phyloP scores from a whole-genome alignment of 306 rosid species.

The Betula pendula region DNA sequence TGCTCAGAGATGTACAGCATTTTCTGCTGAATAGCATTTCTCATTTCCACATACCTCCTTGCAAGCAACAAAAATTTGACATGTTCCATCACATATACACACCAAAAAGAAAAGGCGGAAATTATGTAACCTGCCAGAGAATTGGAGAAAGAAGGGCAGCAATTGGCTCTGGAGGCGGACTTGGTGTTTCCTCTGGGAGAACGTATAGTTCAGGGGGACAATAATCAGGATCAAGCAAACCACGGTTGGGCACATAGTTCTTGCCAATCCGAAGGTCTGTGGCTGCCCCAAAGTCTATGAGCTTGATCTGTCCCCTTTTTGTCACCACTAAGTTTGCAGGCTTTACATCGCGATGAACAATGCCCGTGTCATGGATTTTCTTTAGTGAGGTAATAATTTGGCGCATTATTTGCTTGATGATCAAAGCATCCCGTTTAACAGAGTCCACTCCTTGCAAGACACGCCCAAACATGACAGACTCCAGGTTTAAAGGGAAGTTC shows the following conservation, averaged over 20 bases:
- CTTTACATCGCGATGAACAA: constrained; percentile 93
- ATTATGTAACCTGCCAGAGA: constrained; percentile 80
- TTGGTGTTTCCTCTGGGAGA: constrained; percentile 91
- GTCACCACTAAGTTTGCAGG: constrained; percentile 94
- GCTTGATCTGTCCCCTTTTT: constrained; percentile 71
- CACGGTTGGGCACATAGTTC: constrained; percentile 69
- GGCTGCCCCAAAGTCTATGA: constrained; percentile 96
- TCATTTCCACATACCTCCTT: not conserved
- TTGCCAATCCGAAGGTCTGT: constrained; percentile 92
- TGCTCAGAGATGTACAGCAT: too few relatives aligned
- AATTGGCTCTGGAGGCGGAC: constrained; percentile 90
- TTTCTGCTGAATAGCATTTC: too few relatives aligned
- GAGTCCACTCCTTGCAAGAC: constrained; percentile 78
- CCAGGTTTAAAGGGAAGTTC: constrained; percentile 79
- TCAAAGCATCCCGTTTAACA: constrained; percentile 66
- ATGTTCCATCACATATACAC: not conserved
- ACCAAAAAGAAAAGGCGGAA: constrained; percentile 18
- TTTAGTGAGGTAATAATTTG: constrained; percentile 77
- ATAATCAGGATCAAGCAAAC: constrained; percentile 82
- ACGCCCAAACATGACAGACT: constrained; percentile 87
- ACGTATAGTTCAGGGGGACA: constrained; percentile 92
- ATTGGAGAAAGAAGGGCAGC: constrained; percentile 90
- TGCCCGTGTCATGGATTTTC: constrained; percentile 90
- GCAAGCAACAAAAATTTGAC: not conserved
- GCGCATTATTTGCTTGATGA: constrained; percentile 93